Evolutionary conservation across 192 early-diverging fungal species (phyloP).

Genomic region (Podochytrium sp.): DNA sequence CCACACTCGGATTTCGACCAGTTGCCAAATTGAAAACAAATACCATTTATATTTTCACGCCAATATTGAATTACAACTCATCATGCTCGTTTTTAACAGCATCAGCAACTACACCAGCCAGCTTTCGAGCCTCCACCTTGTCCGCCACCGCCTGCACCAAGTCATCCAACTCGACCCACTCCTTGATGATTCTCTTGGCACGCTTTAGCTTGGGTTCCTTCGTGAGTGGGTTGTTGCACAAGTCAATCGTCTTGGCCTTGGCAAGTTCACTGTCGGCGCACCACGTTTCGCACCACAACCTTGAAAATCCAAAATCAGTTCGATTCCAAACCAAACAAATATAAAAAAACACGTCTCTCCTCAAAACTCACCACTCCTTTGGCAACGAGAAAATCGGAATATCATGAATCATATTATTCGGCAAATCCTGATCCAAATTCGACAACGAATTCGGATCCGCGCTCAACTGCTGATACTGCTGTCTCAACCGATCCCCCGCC

Average conservation of each 20-base stretch:
- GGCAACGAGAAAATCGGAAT: constrained; percentile 92
- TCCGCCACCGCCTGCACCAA: constrained; percentile 47
- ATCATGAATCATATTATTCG: constrained; percentile 92
- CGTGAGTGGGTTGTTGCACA: constrained; percentile 99
- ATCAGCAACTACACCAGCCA: no score
- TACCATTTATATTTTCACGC: no score
- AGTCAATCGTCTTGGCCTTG: constrained; percentile 95
- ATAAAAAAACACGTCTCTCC: background rate
- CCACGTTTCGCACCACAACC: constrained; percentile 99
- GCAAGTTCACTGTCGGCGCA: constrained; percentile 83
- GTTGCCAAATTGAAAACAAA: no score
- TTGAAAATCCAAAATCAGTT: background rate
- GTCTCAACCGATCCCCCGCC: constrained; percentile 90
- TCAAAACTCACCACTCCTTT: constrained; percentile 79
- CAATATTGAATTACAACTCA: constrained; percentile 7
- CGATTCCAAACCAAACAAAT: background rate
- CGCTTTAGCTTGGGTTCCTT: constrained; percentile 98
- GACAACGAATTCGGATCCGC: constrained; percentile 87
- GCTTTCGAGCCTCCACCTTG: constrained; percentile 9
- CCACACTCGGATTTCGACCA: no score
- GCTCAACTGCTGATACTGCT: constrained; percentile 91
- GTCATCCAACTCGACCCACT: constrained; percentile 90
- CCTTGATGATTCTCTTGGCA: constrained; percentile 87
- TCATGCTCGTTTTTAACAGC: background rate
- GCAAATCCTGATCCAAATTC: constrained; percentile 97